Conservation (phyloP, 2,329 filamentous ascomycete species). For the Phyllosticta paracitricarpa region DNA sequence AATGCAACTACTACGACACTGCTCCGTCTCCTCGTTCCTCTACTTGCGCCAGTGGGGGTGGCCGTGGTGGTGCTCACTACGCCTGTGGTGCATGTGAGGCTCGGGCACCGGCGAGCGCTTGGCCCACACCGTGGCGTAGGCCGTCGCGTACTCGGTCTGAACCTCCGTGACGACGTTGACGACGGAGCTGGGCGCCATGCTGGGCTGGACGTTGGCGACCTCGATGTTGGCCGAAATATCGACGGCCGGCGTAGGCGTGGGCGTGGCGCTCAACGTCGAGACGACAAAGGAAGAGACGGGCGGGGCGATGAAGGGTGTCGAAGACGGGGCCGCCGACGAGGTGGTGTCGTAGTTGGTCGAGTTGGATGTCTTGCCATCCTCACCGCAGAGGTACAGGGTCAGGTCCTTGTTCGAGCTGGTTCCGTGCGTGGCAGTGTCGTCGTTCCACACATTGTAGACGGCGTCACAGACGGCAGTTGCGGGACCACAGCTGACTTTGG, state of each 20-base stretch:
- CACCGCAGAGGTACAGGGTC: conserved; percentile 11
- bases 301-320: conserved; percentile 11
- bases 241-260: conserved; percentile 16
- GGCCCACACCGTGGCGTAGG: conserved; percentile 11
- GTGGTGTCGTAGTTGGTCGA: conserved; percentile 11
- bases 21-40: not conserved
- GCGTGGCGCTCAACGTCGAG: conserved; percentile 12
- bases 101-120: conserved; percentile 12
- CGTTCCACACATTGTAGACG: conserved; percentile 21
- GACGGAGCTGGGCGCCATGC: conserved; percentile 22
- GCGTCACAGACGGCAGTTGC: conserved; percentile 23
- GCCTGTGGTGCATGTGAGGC: conserved; percentile 17
- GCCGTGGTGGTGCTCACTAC: conserved; percentile 23
- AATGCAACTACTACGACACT: not conserved
- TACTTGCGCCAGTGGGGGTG: conserved; percentile 11
- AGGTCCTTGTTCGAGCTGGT: conserved; percentile 12
- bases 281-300: conserved; percentile 5
- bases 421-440: conserved; percentile 20
- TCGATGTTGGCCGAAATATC: conserved; percentile 6
- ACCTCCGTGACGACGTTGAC: conserved; percentile 5
- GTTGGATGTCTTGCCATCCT: conserved; percentile 1
- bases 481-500: conserved; percentile 23
- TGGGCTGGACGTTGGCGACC: conserved; percentile 20
- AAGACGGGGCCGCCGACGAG: conserved; percentile 7
- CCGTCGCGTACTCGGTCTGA: conserved; percentile 20